Evolutionary conservation across 2,329 filamentous ascomycete genomes (phyloP), one percentile per base, ranked within the genome.

Genomic region (Cytospora mali): DNA sequence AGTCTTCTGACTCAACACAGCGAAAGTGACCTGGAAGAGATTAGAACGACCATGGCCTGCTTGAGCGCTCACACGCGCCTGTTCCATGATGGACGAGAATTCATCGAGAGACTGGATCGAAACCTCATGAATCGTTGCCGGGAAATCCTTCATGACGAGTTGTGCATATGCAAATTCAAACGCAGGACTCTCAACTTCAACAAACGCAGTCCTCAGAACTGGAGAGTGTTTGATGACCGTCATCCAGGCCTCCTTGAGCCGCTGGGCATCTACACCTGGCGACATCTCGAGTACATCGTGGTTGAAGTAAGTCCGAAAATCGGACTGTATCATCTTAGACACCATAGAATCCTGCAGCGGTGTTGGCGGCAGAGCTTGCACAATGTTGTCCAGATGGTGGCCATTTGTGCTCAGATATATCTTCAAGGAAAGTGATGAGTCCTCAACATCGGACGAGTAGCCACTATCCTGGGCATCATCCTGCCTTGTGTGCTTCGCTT

Each of bases 281-380:
- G 75, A 71, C 2, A 97, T 67, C 66, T 87, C 82, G 25, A 96
- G 77, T 2, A 94, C 75, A 69, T 97, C 91, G 62, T 95, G 88
- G 66, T 96, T 97, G 78, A 92, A 96, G 72, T 98, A 98, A 66
- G 87, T 84, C 13, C 80, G 77, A 68, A 90, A 94, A 3, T 85
- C 80, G 0, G 92, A 95, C 18, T 85, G 80, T 0, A 92, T 67
- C 90, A 96, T 96, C 64, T 92, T 90, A 0, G 88, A 87, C 3
- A 96, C 77, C 87, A 97, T 92, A 1, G 89, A 88, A 73, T 97
- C 92, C 75, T 98, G 93, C 6, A 96, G 80, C 7, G 93, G 88
- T 0, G 93, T 96, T 0, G 89, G 83, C 0, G 93, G 93, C 2
- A 95, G 75, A 3, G 94, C 75, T 4, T 79, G 73, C 56, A 90